A percentile compares a stretch with the other conserved stretches of the same genome.
Evolutionary conservation across 2,329 filamentous ascomycete species (phyloP).

Genomic region (Arthrobotrys entomopaga): DNA sequence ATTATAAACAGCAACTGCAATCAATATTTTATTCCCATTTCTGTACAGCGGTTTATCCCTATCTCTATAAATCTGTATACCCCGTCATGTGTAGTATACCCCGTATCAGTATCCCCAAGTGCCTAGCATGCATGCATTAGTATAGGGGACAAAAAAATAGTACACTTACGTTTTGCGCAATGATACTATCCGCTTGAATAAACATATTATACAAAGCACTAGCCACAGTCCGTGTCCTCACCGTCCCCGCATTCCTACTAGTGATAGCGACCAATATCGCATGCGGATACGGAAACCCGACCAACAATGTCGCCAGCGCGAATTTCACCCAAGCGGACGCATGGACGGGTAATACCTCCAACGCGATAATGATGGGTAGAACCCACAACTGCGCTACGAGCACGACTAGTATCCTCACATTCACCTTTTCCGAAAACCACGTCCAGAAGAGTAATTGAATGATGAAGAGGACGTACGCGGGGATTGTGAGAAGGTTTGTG

Average conservation of each 20-base stretch:
- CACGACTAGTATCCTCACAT: slow-evolving; percentile 67
- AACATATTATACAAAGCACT: slow-evolving; percentile 73
- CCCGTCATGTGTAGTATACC: too few relatives aligned
- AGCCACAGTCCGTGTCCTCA: slow-evolving; percentile 71
- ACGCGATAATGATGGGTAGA: slow-evolving; percentile 69
- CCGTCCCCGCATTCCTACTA: slow-evolving; percentile 71
- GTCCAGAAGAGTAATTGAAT: slow-evolving; percentile 67
- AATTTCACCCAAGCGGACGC: slow-evolving; percentile 66
- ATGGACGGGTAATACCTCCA: slow-evolving; percentile 63
- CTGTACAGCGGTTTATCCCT: slow-evolving; percentile 69
- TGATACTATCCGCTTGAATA: slow-evolving; percentile 65
- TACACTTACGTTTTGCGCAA: slow-evolving; percentile 63
- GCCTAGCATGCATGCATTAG: too few relatives aligned
- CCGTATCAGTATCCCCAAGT: background rate
- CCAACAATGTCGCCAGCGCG: slow-evolving; percentile 65
- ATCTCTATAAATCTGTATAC: slow-evolving; percentile 66
- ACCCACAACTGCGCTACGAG: slow-evolving; percentile 70
- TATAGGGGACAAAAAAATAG: too few relatives aligned
- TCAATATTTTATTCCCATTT: slow-evolving; percentile 67
- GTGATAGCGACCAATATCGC: slow-evolving; percentile 72
- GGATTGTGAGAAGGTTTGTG: slow-evolving; percentile 73
- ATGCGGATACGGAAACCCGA: slow-evolving; percentile 69
- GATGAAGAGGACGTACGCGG: slow-evolving; percentile 66
- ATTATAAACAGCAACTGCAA: slow-evolving; percentile 66
- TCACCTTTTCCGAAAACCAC: slow-evolving; percentile 66